Evolutionary conservation across 176 grass and related monocot species (phyloP), one percentile per base, ranked within the genome.

Genomic region (Hyparrhenia diplandra): DNA sequence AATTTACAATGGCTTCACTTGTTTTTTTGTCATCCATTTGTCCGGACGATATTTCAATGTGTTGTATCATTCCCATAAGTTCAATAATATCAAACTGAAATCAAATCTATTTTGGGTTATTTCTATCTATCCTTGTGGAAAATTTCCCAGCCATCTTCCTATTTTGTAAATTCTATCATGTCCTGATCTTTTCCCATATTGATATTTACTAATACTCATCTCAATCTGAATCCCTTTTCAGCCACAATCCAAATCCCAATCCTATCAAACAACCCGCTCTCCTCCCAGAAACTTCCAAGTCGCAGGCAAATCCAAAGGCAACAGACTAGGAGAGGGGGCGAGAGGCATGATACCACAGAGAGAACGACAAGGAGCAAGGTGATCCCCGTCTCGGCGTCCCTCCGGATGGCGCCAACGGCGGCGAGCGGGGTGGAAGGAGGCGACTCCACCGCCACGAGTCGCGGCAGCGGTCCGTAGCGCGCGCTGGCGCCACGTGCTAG

Each of bases 351-450:
- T 83, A 83, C 80, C 73, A 17, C 55, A 25, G 43, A 5, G 57
- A 87, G 73, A 29, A 87, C 66, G 8, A 83, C 5, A 67, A 88
- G 67, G 27, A 83, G 43, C 17, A 83, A 52, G 11, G 86, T 25
- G 45, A 83, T 80, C 80, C 80, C 80, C 34, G 58, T 34, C 66
- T 54, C 42, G 25, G 80, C 80, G 25, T 83, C 80, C 60, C 80
- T 62, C 65, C 12, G 67, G 27, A 66, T 34, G 20, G 17, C 52
- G 11, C 62, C 8, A 36, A 8, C 17, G 51, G 73, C 41, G 65
- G 74, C 10, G 16, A 69, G 41, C 77, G 86, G 27, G 30, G 80
- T 57, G 3, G 74, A 66, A 54, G 80, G 80, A 13, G 67, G 80
- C 58, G 84, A 73, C 79, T 71, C 32, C 42, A 42, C 55, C 13